These are phyloP conservation scores for Alternaria infectoria DNA, from an alignment of 2,329 filamentous ascomycete species.

Conservation along the genomic window DNA sequence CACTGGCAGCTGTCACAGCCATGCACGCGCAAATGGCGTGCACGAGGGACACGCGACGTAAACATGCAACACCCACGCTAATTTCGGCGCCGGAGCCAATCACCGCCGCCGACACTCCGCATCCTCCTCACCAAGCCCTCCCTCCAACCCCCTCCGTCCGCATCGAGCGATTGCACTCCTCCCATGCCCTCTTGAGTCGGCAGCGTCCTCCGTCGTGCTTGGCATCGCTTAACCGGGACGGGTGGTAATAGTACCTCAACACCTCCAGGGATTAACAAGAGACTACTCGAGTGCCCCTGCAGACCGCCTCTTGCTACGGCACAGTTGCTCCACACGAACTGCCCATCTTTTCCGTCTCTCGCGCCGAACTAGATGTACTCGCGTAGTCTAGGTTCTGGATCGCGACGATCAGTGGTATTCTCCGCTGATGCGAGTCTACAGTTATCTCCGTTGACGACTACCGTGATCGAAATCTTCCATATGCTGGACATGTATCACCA, in stretches of 20 bases:
- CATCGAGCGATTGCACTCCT: not conserved
- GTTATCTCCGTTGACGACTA: not conserved
- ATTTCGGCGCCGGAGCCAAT: not conserved
- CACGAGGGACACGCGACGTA: not conserved
- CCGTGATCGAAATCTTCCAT: not conserved
- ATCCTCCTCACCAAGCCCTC: not conserved
- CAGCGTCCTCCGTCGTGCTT: not conserved
- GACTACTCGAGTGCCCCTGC: not conserved
- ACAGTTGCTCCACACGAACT: not conserved
- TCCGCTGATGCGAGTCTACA: not conserved
- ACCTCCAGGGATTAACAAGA: not conserved
- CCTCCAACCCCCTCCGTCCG: not conserved
- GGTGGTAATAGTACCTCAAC: conserved; percentile 11
- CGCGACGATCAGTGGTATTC: not conserved
- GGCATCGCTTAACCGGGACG: conserved; percentile 6
- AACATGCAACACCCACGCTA: not conserved
- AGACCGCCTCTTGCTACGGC: conserved; percentile 9
- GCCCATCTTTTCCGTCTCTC: not conserved
- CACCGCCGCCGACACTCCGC: not conserved
- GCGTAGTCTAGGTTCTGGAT: not conserved
- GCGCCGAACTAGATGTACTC: not conserved
- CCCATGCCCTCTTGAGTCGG: not conserved
- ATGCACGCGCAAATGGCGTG: not conserved
- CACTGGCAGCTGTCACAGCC: not conserved
- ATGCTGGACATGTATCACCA: not conserved